A percentile compares a stretch with the other conserved stretches of the same genome.
phyloP scores from a whole-genome alignment of 352 stramenopile genomes.

The Thraustochytrium striatum region DNA sequence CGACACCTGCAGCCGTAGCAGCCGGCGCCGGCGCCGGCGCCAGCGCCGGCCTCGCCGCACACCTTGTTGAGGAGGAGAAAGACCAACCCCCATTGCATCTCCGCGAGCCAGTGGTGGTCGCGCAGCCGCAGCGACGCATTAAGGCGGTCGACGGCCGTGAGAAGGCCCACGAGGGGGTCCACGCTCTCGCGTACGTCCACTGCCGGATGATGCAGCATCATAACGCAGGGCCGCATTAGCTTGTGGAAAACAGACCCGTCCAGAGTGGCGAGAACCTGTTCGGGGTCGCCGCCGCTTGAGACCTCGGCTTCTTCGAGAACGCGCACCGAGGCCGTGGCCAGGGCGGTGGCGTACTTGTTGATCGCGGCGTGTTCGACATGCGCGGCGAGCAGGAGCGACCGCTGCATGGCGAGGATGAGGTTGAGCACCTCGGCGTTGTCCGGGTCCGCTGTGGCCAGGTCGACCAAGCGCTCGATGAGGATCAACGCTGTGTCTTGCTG shows the following conservation, averaged over 20 bases:
- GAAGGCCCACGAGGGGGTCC: background rate
- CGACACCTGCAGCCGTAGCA: too few species aligned
- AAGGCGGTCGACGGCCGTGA: conserved; percentile 7
- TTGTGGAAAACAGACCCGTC: conserved; percentile 6
- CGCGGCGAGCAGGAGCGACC: conserved; percentile 11
- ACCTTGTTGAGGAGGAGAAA: conserved; percentile 24
- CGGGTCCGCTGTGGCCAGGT: background rate
- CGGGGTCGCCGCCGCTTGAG: background rate
- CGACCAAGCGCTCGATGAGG: conserved; percentile 27
- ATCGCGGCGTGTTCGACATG: conserved; percentile 23
- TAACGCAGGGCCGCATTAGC: conserved; percentile 17
- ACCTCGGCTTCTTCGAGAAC: background rate
- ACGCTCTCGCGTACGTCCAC: background rate
- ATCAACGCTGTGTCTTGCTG: conserved; percentile 40
- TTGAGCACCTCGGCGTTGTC: conserved; percentile 16
- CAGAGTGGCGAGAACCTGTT: background rate
- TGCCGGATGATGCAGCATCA: conserved; percentile 26
- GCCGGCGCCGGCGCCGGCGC: background rate
- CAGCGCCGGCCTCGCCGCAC: background rate
- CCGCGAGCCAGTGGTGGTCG: conserved; percentile 2
- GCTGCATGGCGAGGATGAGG: conserved; percentile 21
- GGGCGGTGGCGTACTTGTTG: conserved; percentile 1
- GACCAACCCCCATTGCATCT: background rate
- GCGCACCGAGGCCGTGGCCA: conserved; percentile 10
- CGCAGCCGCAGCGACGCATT: background rate